Percentiles rank a stretch among this genome's conserved stretches.
These are phyloP conservation scores for Davidsoniella virescens DNA, from an alignment of 2,329 filamentous ascomycete species.

Conservation along the genomic window DNA sequence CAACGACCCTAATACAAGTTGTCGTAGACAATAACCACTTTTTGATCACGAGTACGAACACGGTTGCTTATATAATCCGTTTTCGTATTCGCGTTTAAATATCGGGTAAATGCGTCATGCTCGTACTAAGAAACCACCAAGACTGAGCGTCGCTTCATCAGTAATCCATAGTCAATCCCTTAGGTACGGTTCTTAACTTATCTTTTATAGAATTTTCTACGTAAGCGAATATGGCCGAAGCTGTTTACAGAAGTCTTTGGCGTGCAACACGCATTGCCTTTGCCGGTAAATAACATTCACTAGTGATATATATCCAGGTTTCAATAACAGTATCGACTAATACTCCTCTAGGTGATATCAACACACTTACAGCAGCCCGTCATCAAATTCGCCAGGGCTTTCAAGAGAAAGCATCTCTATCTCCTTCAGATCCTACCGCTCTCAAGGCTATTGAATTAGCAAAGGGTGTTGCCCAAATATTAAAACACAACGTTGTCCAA, in stretches of 20 bases:
- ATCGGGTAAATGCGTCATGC: constrained; percentile 1
- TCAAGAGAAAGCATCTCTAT: constrained; percentile 44
- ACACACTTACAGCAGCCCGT: constrained; percentile 53
- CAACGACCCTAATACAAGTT: too few relatives aligned
- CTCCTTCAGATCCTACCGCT: constrained; percentile 40
- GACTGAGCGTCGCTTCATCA: too few relatives aligned
- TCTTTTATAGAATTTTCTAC: background rate
- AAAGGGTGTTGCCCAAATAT: constrained; percentile 62
- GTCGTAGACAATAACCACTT: too few relatives aligned
- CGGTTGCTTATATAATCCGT: constrained; percentile 11
- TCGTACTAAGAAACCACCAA: background rate
- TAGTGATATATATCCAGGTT: background rate
- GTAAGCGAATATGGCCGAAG: constrained; percentile 41
- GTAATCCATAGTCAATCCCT: too few relatives aligned
- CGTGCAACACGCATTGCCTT: constrained; percentile 75
- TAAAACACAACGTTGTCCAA: constrained; percentile 78
- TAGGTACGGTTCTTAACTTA: too few relatives aligned
- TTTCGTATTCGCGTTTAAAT: background rate
- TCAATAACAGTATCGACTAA: background rate
- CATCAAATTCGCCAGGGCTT: constrained; percentile 60
- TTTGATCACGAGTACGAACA: constrained; percentile 15
- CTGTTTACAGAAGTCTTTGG: constrained; percentile 66
- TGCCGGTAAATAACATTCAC: constrained; percentile 37
- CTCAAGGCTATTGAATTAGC: constrained; percentile 58
- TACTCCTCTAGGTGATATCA: constrained; percentile 46